phyloP scores from a whole-genome alignment of 2,329 filamentous ascomycete species.

The Colletotrichum sp. region DNA sequence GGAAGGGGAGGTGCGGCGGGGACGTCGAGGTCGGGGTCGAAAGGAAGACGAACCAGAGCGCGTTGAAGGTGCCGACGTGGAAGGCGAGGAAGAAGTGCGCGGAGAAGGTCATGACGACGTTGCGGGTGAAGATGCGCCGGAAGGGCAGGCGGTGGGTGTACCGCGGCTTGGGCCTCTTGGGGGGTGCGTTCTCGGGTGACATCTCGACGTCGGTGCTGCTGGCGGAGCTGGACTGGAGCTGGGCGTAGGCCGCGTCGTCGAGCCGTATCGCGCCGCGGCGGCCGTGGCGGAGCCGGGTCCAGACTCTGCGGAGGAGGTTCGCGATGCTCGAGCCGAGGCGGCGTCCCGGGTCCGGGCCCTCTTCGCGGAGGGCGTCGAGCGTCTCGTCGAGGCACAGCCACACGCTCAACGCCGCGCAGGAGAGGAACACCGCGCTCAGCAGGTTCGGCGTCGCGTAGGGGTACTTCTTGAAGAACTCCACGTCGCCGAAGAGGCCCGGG shows the following conservation, averaged over 20 bases:
- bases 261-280: background rate
- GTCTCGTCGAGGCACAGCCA: slow-evolving; percentile 60
- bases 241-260: slow-evolving; percentile 32
- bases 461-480: slow-evolving; percentile 50
- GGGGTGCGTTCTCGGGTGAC: slow-evolving; percentile 25
- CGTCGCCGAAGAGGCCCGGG: slow-evolving; percentile 51
- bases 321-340: slow-evolving; percentile 42
- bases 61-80: slow-evolving; percentile 78
- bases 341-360: slow-evolving; percentile 45
- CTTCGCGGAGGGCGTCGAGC: slow-evolving; percentile 47
- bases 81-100: slow-evolving; percentile 73
- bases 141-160: slow-evolving; percentile 57
- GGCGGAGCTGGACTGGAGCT: slow-evolving; percentile 33
- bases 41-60: slow-evolving; percentile 78
- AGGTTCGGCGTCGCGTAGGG: slow-evolving; percentile 63
- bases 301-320: slow-evolving; percentile 28
- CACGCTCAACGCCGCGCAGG: slow-evolving; percentile 45
- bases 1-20: slow-evolving; percentile 53
- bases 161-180: slow-evolving; percentile 28
- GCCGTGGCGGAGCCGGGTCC: slow-evolving; percentile 19
- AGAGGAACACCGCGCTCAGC: slow-evolving; percentile 53
- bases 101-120: slow-evolving; percentile 60
- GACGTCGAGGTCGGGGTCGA: slow-evolving; percentile 60
- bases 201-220: slow-evolving; percentile 32
- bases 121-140: slow-evolving; percentile 58